Evolutionary conservation across 495 filamentous ascomycete genomes (phyloP).

Genomic region (Recurvomyces mirabilis): DNA sequence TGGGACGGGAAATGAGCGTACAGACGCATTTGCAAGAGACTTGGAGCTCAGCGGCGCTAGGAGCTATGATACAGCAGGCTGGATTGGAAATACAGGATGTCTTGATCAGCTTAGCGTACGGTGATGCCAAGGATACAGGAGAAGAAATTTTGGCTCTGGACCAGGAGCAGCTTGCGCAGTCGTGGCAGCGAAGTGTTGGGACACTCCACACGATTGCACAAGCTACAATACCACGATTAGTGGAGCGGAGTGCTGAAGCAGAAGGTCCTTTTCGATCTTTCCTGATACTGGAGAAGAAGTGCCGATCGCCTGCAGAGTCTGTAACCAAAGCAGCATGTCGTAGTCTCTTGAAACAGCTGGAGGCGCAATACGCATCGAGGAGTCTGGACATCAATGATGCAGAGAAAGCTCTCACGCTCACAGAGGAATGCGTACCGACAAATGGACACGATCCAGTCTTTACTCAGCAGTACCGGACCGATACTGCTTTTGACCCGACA

Average conservation of each 20-base stretch:
- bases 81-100: too few species aligned
- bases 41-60: background rate
- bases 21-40: background rate
- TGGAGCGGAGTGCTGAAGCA: background rate
- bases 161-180: background rate
- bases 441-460: too few species aligned
- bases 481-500: background rate
- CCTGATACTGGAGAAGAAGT: background rate
- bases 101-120: background rate
- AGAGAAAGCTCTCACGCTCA: too few species aligned
- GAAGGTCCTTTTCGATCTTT: too few species aligned
- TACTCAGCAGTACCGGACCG: background rate
- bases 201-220: background rate
- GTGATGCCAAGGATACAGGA: background rate
- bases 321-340: background rate
- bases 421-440: too few species aligned
- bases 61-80: background rate
- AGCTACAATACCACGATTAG: background rate
- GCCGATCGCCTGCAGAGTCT: background rate
- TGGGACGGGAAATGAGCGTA: slow-evolving; percentile 10
- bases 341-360: background rate
- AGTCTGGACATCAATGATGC: background rate
- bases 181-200: slow-evolving; percentile 8
- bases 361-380: background rate
- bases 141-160: slow-evolving; percentile 6